phyloP scores from a whole-genome alignment of 2,329 filamentous ascomycete species.

The Phialophora chinensis region DNA sequence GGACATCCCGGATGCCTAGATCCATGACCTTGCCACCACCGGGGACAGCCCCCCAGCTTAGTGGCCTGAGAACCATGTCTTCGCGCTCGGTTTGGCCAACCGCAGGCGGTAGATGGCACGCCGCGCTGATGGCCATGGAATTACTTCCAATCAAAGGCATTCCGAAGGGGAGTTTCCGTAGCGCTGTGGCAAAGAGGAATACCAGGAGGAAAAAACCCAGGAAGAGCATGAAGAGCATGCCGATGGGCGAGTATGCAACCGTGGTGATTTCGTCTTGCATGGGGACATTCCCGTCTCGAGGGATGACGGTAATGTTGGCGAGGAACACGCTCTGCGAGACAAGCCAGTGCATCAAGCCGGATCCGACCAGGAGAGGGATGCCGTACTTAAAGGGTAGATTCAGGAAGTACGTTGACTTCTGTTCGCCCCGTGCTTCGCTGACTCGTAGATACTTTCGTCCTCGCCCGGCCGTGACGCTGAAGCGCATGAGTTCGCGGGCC shows the following conservation, averaged over 20 bases:
- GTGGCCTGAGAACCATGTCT: constrained; percentile 34
- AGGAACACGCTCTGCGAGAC: constrained; percentile 57
- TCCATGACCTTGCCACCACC: constrained; percentile 24
- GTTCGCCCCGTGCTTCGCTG: constrained; percentile 45
- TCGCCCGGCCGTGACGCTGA: constrained; percentile 47
- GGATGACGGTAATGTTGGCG: constrained; percentile 44
- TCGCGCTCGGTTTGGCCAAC: constrained; percentile 31
- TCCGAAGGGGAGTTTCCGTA: constrained; percentile 37
- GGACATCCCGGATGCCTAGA: constrained; percentile 23
- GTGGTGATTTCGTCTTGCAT: constrained; percentile 37
- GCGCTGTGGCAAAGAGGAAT: constrained; percentile 32
- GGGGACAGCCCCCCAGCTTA: constrained; percentile 41
- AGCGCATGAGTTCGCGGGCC: constrained; percentile 51
- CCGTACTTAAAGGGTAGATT: constrained; percentile 55
- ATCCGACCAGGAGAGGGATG: constrained; percentile 47
- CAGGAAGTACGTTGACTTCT: constrained; percentile 51
- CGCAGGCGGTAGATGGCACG: constrained; percentile 41
- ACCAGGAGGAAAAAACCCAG: constrained; percentile 34
- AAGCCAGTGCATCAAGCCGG: constrained; percentile 56
- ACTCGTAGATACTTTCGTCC: constrained; percentile 45
- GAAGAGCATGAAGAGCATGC: constrained; percentile 36
- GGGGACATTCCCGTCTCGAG: constrained; percentile 29
- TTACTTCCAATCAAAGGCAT: constrained; percentile 44
- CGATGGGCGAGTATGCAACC: constrained; percentile 39
- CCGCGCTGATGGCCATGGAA: constrained; percentile 45